A percentile compares a stretch with the other conserved stretches of the same genome.
These are phyloP conservation scores for Fusarium zealandicum DNA, from an alignment of 2,329 filamentous ascomycete genomes.

Conservation along the genomic window DNA sequence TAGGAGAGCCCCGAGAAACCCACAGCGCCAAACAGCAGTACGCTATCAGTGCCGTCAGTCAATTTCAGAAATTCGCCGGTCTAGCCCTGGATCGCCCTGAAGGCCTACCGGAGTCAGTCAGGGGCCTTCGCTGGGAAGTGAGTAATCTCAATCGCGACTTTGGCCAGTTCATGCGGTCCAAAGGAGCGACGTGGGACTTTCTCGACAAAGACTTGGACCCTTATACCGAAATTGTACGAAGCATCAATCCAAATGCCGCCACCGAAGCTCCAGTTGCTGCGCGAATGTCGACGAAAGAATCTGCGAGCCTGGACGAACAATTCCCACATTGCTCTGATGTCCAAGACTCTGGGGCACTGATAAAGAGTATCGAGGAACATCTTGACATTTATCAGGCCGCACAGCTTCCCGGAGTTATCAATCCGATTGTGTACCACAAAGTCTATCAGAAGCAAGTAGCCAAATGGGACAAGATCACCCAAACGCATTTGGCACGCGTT, in stretches of 20 bases:
- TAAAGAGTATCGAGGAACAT: conserved; percentile 35
- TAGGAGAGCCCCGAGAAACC: conserved; percentile 41
- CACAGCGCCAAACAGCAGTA: conserved; percentile 38
- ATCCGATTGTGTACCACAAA: conserved; percentile 42
- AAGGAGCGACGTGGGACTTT: conserved; percentile 41
- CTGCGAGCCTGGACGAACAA: background rate
- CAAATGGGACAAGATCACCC: conserved; percentile 43
- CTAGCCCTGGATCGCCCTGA: conserved; percentile 40
- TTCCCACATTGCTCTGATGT: conserved; percentile 10
- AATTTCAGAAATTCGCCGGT: conserved; percentile 31
- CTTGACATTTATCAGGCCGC: conserved; percentile 41
- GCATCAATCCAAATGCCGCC: background rate
- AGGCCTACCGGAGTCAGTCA: conserved; percentile 11
- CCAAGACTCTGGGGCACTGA: conserved; percentile 2
- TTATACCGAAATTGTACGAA: background rate
- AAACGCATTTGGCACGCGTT: conserved; percentile 36
- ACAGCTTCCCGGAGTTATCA: conserved; percentile 45
- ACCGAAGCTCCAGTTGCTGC: background rate
- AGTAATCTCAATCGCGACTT: conserved; percentile 36
- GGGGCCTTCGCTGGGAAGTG: conserved; percentile 41
- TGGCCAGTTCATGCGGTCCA: conserved; percentile 36
- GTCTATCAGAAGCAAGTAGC: conserved; percentile 45
- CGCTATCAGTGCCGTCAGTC: conserved; percentile 33
- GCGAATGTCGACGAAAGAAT: background rate
- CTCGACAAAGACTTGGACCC: conserved; percentile 35